Percentiles rank a stretch among this genome's conserved stretches.
Conservation (phyloP, 176 grass and related monocot species). For the Oryza meyeriana region DNA sequence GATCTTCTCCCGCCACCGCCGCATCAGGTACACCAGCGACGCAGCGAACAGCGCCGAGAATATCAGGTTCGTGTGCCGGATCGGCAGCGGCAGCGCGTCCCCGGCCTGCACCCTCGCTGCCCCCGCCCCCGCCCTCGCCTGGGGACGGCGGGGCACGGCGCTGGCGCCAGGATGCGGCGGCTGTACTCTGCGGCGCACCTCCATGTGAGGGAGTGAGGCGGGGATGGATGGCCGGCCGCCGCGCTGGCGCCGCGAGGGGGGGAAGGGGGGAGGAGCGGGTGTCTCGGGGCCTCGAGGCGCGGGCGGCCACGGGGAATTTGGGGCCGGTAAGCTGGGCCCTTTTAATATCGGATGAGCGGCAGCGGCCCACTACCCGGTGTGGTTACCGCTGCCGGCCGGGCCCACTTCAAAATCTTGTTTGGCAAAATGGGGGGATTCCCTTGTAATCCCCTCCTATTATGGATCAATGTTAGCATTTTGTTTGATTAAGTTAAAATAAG, state of each 20-base stretch:
- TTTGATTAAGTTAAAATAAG: too few relatives aligned
- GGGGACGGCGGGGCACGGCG: background rate
- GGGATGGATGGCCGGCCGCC: too few relatives aligned
- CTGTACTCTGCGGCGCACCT: conserved; percentile 10
- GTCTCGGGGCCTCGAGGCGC: conserved; percentile 23
- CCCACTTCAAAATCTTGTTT: background rate
- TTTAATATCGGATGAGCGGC: conserved; percentile 13
- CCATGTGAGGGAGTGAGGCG: conserved; percentile 24
- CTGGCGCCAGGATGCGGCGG: background rate
- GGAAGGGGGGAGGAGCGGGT: background rate
- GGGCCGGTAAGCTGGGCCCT: background rate
- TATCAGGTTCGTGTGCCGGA: conserved; percentile 88
- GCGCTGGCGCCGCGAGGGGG: background rate
- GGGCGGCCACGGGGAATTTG: conserved; percentile 22
- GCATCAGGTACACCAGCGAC: conserved; percentile 79
- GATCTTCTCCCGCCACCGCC: conserved; percentile 94
- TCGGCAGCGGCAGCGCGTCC: conserved; percentile 76
- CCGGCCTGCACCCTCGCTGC: conserved; percentile 57
- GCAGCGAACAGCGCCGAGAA: conserved; percentile 78
- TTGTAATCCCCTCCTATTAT: too few relatives aligned
- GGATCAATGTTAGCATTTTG: too few relatives aligned
- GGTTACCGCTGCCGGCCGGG: background rate
- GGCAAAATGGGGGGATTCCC: too few relatives aligned
- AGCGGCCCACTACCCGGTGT: conserved; percentile 5
- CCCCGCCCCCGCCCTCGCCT: background rate